These are phyloP conservation scores for Pholiota conissans DNA, from an alignment of 768 basidiomycete genomes.

Conservation along the genomic window DNA sequence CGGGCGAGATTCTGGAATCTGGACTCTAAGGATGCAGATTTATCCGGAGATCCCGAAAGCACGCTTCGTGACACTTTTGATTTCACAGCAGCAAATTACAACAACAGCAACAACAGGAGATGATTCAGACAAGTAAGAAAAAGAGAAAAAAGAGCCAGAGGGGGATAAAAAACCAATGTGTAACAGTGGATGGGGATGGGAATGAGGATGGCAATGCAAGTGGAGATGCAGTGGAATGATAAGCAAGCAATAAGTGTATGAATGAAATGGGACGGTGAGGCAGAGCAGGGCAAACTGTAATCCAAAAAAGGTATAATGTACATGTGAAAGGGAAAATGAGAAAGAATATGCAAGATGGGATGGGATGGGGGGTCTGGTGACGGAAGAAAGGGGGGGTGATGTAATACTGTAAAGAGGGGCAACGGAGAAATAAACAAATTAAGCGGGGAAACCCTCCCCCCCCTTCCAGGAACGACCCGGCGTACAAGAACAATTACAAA, in stretches of 20 bases:
- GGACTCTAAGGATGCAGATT: not conserved
- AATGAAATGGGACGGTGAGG: not conserved
- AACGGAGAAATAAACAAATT: conserved; percentile 12
- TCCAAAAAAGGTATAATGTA: not conserved
- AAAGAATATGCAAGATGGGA: conserved; percentile 7
- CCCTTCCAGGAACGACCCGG: not conserved
- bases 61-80: not conserved
- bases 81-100: conserved; percentile 16
- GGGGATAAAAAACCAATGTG: conserved; percentile 6
- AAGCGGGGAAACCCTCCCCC: conserved; percentile 11
- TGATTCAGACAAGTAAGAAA: conserved; percentile 5
- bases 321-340: conserved; percentile 13
- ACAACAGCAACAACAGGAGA: conserved; percentile 11
- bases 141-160: not conserved
- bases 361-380: not conserved
- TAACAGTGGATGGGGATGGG: not conserved
- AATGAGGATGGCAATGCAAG: not conserved
- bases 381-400: not conserved
- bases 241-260: not conserved
- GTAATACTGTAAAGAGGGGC: conserved; percentile 1
- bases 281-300: not conserved
- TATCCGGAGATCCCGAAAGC: not conserved
- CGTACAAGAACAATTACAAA: conserved; percentile 1
- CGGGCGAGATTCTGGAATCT: not conserved
- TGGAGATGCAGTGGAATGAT: not conserved